Percentiles rank a stretch among this genome's conserved stretches.
Conservation (phyloP, 1,284 basidiomycete species). For the Tremellales sp. region DNA sequence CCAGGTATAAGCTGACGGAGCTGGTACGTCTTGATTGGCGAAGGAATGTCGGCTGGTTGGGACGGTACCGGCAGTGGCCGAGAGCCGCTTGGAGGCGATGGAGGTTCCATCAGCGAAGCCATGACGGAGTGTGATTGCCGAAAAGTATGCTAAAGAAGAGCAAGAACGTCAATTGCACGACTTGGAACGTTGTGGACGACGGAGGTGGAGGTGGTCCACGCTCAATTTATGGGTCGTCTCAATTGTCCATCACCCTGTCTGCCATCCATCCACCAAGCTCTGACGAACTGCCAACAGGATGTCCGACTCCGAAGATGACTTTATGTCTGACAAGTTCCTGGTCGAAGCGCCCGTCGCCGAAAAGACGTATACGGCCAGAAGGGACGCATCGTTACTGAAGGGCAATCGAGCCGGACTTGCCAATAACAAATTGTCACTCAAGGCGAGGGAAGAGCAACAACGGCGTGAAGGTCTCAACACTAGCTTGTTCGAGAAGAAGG, state of each 20-base stretch:
- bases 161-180: no score
- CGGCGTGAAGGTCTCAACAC: constrained; percentile 36
- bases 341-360: constrained; percentile 19
- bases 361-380: constrained; percentile 32
- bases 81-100: not conserved
- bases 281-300: no score
- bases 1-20: constrained; percentile 56
- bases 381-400: constrained; percentile 19
- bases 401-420: constrained; percentile 28
- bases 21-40: constrained; percentile 45
- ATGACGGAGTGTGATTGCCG: no score
- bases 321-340: constrained; percentile 51
- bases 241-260: no score
- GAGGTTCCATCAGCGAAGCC: not conserved
- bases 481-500: constrained; percentile 30
- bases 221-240: no score
- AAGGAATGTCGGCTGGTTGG: not conserved
- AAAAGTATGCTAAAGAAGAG: no score
- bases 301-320: constrained; percentile 49
- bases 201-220: no score
- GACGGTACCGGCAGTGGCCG: not conserved
- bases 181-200: no score
- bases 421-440: constrained; percentile 27
- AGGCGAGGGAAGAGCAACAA: constrained; percentile 32
- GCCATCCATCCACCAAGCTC: no score